Conservation (phyloP, 306 rosid species). For the Carpinus viminea region DNA sequence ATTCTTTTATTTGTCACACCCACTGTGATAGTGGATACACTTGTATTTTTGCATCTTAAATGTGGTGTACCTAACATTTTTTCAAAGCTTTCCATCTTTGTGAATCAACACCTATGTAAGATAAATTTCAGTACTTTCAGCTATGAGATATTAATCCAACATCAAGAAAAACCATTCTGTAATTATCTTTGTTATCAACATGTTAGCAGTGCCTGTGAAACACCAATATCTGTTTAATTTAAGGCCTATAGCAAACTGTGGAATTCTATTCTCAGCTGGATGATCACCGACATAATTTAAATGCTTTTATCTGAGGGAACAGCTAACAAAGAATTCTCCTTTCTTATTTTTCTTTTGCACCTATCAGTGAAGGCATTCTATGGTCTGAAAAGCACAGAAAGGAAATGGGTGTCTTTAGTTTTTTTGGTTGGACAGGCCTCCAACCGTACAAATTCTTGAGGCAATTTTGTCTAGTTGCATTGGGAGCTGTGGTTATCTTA, state of each 20-base stretch:
- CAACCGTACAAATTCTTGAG: neutral
- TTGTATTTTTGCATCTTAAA: neutral
- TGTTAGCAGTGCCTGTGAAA: neutral
- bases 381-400: neutral
- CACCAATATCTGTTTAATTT: neutral
- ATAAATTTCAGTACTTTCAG: neutral
- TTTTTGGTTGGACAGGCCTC: constrained; percentile 5
- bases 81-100: neutral
- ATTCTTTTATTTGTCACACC: constrained; percentile 5
- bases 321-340: neutral
- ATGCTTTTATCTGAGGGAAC: neutral
- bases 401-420: constrained; percentile 9
- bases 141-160: neutral
- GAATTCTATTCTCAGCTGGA: neutral
- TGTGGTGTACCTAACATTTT: neutral
- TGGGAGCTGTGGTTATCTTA: neutral
- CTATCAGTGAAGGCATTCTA: neutral
- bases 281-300: neutral
- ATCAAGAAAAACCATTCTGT: neutral
- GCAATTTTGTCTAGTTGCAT: neutral
- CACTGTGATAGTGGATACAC: neutral
- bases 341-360: neutral
- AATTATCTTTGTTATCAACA: neutral
- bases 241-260: neutral
- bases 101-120: neutral